These are phyloP conservation scores for Phytophthora ohioensis DNA, from an alignment of 352 stramenopile genomes.

Conservation along the genomic window DNA sequence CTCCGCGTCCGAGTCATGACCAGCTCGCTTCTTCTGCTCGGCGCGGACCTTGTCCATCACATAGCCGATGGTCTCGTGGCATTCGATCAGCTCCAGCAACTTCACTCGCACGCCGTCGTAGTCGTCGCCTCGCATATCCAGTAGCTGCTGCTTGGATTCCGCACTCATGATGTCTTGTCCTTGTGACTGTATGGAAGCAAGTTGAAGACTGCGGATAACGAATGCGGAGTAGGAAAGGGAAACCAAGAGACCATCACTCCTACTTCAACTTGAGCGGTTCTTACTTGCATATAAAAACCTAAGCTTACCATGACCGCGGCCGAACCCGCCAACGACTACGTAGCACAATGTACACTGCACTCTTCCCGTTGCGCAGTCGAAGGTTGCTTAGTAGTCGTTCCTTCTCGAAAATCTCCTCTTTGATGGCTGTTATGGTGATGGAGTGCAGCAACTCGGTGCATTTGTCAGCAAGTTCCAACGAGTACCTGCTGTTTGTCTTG, in stretches of 20 bases:
- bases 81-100: constrained; percentile 23
- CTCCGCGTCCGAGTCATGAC: constrained; percentile 3
- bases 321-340: constrained; percentile 25
- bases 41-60: constrained; percentile 9
- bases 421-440: constrained; percentile 22
- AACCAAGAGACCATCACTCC: constrained; percentile 33
- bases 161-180: constrained; percentile 14
- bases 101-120: constrained; percentile 16
- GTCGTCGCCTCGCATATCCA: background rate
- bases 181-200: constrained; percentile 10
- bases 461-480: constrained; percentile 10
- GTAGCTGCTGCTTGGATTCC: constrained; percentile 5
- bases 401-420: constrained; percentile 29
- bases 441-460: constrained; percentile 24
- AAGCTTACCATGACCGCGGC: constrained; percentile 18
- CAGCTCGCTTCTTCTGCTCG: constrained; percentile 5
- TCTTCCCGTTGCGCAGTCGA: constrained; percentile 12
- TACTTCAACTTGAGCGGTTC: constrained; percentile 28
- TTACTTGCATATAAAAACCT: background rate
- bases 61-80: constrained; percentile 19
- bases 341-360: constrained; percentile 13
- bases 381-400: constrained; percentile 20
- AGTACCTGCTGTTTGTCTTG: background rate
- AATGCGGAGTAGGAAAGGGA: constrained; percentile 15
- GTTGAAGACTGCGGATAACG: constrained; percentile 18